phyloP scores from a whole-genome alignment of 768 basidiomycete genomes.

The Collybia nuda region DNA sequence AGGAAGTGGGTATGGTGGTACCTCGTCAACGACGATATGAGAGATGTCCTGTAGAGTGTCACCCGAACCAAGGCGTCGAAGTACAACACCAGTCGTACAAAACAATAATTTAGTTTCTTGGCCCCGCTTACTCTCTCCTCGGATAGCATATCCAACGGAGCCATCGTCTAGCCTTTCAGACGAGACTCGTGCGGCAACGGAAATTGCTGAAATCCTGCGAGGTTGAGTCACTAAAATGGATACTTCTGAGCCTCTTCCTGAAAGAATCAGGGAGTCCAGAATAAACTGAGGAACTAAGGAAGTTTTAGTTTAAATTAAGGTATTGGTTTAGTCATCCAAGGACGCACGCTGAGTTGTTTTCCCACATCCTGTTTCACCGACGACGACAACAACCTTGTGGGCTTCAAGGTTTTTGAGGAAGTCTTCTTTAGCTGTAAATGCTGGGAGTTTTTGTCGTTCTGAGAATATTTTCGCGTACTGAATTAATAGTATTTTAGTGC shows the following conservation, averaged over 20 bases:
- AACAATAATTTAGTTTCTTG: slow-evolving; percentile 77
- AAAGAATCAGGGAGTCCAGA: slow-evolving; percentile 74
- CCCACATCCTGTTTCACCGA: slow-evolving; percentile 92
- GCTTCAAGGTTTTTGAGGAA: slow-evolving; percentile 60
- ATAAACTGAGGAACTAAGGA: slow-evolving; percentile 87
- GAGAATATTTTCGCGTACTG: slow-evolving; percentile 58
- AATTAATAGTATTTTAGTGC: not conserved
- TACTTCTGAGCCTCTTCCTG: slow-evolving; percentile 57
- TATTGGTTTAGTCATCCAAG: slow-evolving; percentile 13
- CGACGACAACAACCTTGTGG: slow-evolving; percentile 75
- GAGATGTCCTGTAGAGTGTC: slow-evolving; percentile 71
- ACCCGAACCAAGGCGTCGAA: slow-evolving; percentile 73
- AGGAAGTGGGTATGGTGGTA: slow-evolving; percentile 23
- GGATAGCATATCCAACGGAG: slow-evolving; percentile 85
- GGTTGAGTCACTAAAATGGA: slow-evolving; percentile 90
- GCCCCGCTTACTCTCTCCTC: slow-evolving; percentile 76
- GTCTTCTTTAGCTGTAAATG: slow-evolving; percentile 62
- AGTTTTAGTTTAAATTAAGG: not conserved
- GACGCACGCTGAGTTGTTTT: slow-evolving; percentile 89
- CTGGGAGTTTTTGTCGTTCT: slow-evolving; percentile 66
- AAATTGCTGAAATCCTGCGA: slow-evolving; percentile 83
- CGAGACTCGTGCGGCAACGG: slow-evolving; percentile 85
- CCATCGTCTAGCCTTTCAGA: slow-evolving; percentile 75
- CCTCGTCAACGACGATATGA: slow-evolving; percentile 92
- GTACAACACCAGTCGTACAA: slow-evolving; percentile 92